These are phyloP conservation scores for Lasiodiplodia sp. DNA, from an alignment of 2,329 filamentous ascomycete species.

Conservation along the genomic window DNA sequence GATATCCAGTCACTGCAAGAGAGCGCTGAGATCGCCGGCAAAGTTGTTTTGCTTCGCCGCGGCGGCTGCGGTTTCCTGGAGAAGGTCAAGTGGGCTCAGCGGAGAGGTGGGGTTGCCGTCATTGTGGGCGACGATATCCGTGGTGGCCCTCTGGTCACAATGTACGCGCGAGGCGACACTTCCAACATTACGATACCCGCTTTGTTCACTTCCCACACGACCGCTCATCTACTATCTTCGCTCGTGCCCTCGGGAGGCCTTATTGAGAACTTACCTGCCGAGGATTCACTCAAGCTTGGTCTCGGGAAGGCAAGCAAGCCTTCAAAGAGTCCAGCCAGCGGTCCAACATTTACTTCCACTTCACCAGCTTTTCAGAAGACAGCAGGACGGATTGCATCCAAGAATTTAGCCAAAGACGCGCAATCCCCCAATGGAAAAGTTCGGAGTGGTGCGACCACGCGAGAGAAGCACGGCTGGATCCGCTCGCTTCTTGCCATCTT, in stretches of 20 bases:
- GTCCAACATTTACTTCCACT: constrained; percentile 39
- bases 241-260: constrained; percentile 74
- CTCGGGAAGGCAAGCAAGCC: constrained; percentile 33
- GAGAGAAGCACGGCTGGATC: constrained; percentile 54
- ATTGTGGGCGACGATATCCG: constrained; percentile 94
- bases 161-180: constrained; percentile 97
- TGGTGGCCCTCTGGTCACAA: constrained; percentile 88
- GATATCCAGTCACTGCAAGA: constrained; percentile 94
- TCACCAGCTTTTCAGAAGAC: constrained; percentile 42
- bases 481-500: constrained; percentile 54
- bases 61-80: constrained; percentile 96
- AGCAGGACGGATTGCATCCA: constrained; percentile 14
- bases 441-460: constrained; percentile 16
- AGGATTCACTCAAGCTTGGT: constrained; percentile 55
- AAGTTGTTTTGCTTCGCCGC: constrained; percentile 87
- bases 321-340: constrained; percentile 35
- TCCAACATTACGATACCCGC: constrained; percentile 94
- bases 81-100: constrained; percentile 96
- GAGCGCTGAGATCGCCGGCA: constrained; percentile 89
- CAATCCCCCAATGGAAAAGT: neutral
- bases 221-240: constrained; percentile 89
- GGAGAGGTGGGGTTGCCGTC: constrained; percentile 84
- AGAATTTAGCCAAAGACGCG: neutral
- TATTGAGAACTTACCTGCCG: constrained; percentile 66
- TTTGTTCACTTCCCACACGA: constrained; percentile 93